Base-by-base conservation (phyloP, 257 asterid genomes). In the Petunia secreta region DNA sequence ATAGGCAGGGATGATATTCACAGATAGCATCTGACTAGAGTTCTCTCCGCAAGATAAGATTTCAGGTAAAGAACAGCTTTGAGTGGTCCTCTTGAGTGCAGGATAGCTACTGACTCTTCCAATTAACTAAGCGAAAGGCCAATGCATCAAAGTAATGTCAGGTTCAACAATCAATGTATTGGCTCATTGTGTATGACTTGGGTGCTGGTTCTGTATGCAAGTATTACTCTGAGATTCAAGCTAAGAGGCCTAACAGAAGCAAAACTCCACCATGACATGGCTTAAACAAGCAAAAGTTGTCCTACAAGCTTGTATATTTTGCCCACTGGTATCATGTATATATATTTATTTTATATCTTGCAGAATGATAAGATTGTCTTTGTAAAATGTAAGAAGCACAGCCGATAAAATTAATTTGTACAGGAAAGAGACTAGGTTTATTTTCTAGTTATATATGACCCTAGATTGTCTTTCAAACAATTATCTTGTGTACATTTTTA, bases 11-110 rank as follows among this genome's bases (percentile, higher is more conserved):
- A 55, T 13, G 73, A 79, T 79, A 64, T 9, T 55, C 84, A 52
- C 38, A 83, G 88, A 78, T 87, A 79, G 84, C 41, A 6, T 25
- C 50, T 43, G 39, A 50, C 11, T 6, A 41, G n/a, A 73, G 36
- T 63, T 34, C 5, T 75, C 52, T 44, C 36, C 77, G 41, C 63
- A 73, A 63, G 69, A 53, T 43, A 52, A 62, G 57, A 60, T 15
- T 41, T 5, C 16, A 62, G 73, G 25, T 25, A 25, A 25, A 25
- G 25, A 25, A 25, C 25, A 25, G 25, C 25, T 25, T 25, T 25
- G 25, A 25, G 25, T 25, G 25, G 25, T 25, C 25, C 25, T 25
- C 25, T 25, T 25, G 25, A 25, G 25, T 25, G 25, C 25, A 25
- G 25, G 25, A 25, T 25, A 25, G 25, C 25, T 25, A 25, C 25